phyloP scores from a whole-genome alignment of 345 rosid species.

The Murraya paniculata region DNA sequence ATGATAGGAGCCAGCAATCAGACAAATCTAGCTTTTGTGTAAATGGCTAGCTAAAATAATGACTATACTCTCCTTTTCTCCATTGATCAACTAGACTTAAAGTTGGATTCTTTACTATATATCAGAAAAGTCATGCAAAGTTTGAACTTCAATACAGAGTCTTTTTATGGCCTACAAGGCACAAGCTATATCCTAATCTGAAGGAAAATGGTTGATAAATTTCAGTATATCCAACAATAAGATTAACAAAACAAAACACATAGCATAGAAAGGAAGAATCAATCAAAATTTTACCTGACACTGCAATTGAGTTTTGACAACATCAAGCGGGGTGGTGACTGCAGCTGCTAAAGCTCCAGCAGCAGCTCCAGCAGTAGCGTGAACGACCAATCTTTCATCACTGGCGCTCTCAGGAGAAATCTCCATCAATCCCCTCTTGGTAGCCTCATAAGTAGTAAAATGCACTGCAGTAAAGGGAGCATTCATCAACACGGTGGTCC shows the following conservation, averaged over 20 bases:
- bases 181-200: not conserved
- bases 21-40: not conserved
- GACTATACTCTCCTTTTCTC: not conserved
- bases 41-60: not conserved
- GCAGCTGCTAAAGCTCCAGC: slow-evolving; percentile 83
- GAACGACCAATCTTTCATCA: slow-evolving; percentile 71
- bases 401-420: slow-evolving; percentile 61
- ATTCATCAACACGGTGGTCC: slow-evolving; percentile 94
- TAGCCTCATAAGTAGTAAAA: slow-evolving; percentile 89
- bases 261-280: too few species aligned
- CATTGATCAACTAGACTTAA: not conserved
- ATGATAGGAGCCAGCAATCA: not conserved
- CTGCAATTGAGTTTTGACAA: slow-evolving; percentile 85
- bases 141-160: not conserved
- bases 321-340: slow-evolving; percentile 70
- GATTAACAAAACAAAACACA: not conserved
- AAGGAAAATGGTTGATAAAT: not conserved
- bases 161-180: not conserved
- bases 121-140: not conserved
- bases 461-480: slow-evolving; percentile 96
- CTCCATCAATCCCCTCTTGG: slow-evolving; percentile 68
- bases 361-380: slow-evolving; percentile 97
- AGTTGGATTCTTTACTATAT: not conserved
- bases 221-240: not conserved
- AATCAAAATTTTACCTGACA: slow-evolving; percentile 66